These are phyloP conservation scores for Corylus americana DNA, from an alignment of 306 rosid genomes.

Conservation along the genomic window DNA sequence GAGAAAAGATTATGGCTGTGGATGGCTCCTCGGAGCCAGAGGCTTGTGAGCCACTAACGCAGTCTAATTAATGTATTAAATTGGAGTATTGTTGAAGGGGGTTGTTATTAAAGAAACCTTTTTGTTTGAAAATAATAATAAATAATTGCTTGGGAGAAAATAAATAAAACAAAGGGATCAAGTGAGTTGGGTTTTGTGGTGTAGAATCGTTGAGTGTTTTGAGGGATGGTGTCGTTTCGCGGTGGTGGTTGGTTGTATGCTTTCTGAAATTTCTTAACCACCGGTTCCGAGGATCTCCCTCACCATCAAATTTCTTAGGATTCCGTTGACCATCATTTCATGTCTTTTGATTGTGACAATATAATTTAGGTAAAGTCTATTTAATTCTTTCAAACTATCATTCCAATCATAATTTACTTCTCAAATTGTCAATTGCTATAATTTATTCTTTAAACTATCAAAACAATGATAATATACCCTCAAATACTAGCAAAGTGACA, in stretches of 20 bases:
- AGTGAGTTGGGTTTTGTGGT: slow-evolving; percentile 49
- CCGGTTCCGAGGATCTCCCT: neutral
- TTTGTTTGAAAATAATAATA: neutral
- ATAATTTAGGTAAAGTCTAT: no score
- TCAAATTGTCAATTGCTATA: no score
- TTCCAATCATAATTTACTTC: no score
- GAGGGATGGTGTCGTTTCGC: slow-evolving; percentile 24
- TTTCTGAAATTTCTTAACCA: slow-evolving; percentile 11
- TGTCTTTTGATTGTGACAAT: slow-evolving; percentile 10
- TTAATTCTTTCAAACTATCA: no score
- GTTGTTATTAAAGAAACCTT: slow-evolving; percentile 1
- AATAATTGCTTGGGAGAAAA: neutral
- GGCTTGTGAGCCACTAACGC: slow-evolving; percentile 28
- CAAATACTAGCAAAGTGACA: no score
- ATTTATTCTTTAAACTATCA: no score
- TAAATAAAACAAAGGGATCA: neutral
- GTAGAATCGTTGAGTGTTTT: slow-evolving; percentile 39
- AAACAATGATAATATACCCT: no score
- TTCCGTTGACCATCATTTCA: slow-evolving; percentile 13
- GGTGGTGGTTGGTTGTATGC: slow-evolving; percentile 30
- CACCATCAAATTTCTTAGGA: neutral
- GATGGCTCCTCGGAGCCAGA: slow-evolving; percentile 30
- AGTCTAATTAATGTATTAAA: slow-evolving; percentile 35
- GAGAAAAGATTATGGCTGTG: slow-evolving; percentile 61
- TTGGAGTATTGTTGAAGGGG: neutral